Conservation (phyloP, 2,329 filamentous ascomycete genomes). For the Sporothrix mexicana region DNA sequence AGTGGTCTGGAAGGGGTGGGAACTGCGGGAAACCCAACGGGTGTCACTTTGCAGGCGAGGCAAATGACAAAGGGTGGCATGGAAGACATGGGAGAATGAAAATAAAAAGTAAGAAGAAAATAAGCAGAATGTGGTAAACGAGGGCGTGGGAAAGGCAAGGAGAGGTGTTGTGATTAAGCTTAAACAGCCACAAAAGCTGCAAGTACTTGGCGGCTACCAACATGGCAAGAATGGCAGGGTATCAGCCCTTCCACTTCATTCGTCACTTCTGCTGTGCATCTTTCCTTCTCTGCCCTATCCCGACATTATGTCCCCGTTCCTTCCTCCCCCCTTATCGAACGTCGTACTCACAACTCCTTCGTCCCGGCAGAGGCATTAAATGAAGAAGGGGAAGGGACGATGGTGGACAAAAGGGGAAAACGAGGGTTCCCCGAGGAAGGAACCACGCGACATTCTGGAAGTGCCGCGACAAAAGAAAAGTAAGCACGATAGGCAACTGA, state of each 20-base stretch:
- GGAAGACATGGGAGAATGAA: neutral
- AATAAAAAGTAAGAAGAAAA: neutral
- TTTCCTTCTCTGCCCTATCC: neutral
- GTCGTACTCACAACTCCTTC: constrained; percentile 10
- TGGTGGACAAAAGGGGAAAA: neutral
- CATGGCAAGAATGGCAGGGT: neutral
- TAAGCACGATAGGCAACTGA: neutral
- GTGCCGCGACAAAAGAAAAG: constrained; percentile 3
- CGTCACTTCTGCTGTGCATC: neutral
- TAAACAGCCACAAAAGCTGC: constrained; percentile 4
- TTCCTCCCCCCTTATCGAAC: neutral
- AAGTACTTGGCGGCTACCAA: neutral
- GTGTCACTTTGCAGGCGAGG: constrained; percentile 2
- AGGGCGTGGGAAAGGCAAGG: too few species aligned
- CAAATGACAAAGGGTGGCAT: neutral
- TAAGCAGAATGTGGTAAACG: neutral
- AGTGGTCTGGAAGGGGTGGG: neutral
- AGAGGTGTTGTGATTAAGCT: constrained; percentile 4
- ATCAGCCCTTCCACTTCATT: neutral
- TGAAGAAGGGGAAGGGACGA: neutral
- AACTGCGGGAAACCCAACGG: constrained; percentile 17
- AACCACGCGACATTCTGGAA: neutral
- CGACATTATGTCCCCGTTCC: neutral
- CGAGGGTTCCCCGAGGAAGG: neutral
- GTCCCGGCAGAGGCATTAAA: constrained; percentile 2